Percentiles rank a stretch among this genome's conserved stretches.
phyloP scores from a whole-genome alignment of 345 rosid genomes.

The Firmiana major region DNA sequence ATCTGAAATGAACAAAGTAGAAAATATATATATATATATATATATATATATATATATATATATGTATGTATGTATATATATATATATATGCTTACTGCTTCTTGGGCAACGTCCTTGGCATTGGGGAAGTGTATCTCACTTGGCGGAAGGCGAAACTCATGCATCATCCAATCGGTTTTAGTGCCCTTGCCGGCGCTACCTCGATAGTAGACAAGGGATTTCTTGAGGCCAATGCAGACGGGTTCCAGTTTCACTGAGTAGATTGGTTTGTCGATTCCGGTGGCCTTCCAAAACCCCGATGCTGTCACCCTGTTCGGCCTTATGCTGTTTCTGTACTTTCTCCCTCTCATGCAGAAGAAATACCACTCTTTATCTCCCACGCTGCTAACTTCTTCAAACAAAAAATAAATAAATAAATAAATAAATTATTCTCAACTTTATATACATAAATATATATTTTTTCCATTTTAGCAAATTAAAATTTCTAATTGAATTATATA shows the following conservation, averaged over 20 bases:
- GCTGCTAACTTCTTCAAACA: constrained; percentile 37
- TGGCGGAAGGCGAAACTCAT: constrained; percentile 70
- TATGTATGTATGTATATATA: too few relatives aligned
- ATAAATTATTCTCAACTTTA: too few relatives aligned
- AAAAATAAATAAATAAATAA: not conserved
- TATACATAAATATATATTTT: too few relatives aligned
- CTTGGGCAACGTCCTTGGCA: constrained; percentile 23
- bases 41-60: too few relatives aligned
- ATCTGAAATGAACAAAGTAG: too few relatives aligned
- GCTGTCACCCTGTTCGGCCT: constrained; percentile 81
- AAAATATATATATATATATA: too few relatives aligned
- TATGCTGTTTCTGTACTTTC: constrained; percentile 75
- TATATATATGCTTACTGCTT: constrained; percentile 84
- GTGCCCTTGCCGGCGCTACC: constrained; percentile 82
- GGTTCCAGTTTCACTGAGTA: constrained; percentile 31
- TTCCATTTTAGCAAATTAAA: too few relatives aligned
- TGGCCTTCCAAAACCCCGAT: constrained; percentile 90
- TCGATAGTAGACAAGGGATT: constrained; percentile 66
- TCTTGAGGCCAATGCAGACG: constrained; percentile 67
- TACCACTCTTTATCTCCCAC: constrained; percentile 68
- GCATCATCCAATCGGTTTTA: constrained; percentile 98
- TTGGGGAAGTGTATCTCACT: constrained; percentile 11
- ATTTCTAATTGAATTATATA: not conserved
- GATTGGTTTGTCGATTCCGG: constrained; percentile 76
- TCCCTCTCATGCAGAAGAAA: constrained; percentile 75